Conservation (phyloP, 2,329 filamentous ascomycete genomes). For the Fusarium oligoseptatum region DNA sequence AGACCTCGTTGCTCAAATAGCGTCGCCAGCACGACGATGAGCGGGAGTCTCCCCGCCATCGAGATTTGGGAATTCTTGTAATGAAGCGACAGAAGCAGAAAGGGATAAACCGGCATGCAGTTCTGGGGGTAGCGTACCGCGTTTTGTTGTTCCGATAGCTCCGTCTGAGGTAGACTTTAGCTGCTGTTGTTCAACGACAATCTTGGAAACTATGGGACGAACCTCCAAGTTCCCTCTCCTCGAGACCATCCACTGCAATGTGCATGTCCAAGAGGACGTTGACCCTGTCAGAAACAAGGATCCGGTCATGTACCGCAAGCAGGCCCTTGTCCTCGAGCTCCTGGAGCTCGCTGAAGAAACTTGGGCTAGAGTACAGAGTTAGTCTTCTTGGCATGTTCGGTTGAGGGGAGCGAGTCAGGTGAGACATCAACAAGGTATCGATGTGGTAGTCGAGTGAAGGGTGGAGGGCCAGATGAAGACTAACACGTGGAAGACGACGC, state of each 20-base stretch:
- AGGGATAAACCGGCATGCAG: slow-evolving; percentile 22
- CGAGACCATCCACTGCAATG: slow-evolving; percentile 73
- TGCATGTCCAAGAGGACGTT: slow-evolving; percentile 67
- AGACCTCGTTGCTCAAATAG: slow-evolving; percentile 39
- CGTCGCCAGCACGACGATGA: slow-evolving; percentile 26
- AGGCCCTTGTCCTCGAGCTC: neutral
- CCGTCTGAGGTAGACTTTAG: slow-evolving; percentile 40
- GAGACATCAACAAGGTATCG: neutral
- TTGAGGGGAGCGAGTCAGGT: neutral
- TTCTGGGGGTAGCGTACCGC: slow-evolving; percentile 48
- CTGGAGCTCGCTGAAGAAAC: neutral
- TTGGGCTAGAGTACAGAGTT: neutral
- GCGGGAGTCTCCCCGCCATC: slow-evolving; percentile 20
- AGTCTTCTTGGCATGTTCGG: neutral
- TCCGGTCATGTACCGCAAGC: neutral
- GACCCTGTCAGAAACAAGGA: slow-evolving; percentile 53
- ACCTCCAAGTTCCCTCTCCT: slow-evolving; percentile 66
- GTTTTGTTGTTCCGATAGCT: slow-evolving; percentile 54
- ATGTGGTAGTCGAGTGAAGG: neutral
- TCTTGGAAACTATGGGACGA: slow-evolving; percentile 26
- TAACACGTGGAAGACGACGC: neutral
- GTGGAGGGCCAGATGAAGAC: neutral
- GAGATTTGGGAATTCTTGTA: slow-evolving; percentile 36
- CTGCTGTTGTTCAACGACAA: slow-evolving; percentile 44
- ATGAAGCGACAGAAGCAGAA: slow-evolving; percentile 27